A percentile compares a stretch with the other conserved stretches of the same genome.
These are phyloP conservation scores for Lichtheimia hyalospora DNA, from an alignment of 371 early-diverging fungal species.

Conservation along the genomic window DNA sequence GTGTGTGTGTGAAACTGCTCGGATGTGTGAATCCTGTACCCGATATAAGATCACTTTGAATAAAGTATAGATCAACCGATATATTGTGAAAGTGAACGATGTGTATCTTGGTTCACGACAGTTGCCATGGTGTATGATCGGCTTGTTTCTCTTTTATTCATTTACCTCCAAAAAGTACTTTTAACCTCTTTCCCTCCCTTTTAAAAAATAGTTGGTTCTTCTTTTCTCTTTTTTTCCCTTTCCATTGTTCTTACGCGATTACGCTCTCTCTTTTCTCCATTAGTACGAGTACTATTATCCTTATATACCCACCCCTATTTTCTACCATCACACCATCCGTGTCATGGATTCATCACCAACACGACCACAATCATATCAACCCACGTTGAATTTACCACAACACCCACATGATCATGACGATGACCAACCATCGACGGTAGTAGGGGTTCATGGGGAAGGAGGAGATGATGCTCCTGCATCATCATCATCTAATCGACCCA, in stretches of 20 bases:
- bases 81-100: too few species aligned
- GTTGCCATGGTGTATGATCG: too few species aligned
- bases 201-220: too few species aligned
- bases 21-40: too few species aligned
- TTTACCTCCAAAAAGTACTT: neutral
- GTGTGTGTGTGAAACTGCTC: too few species aligned
- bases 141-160: neutral
- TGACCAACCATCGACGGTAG: constrained; percentile 2
- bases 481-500: constrained; percentile 8
- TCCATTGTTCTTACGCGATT: neutral
- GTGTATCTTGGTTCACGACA: too few species aligned
- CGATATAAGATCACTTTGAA: too few species aligned
- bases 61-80: too few species aligned
- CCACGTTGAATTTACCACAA: neutral
- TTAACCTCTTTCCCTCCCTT: constrained; percentile 1
- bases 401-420: neutral
- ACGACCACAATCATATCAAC: constrained; percentile 1
- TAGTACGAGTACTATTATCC: too few species aligned
- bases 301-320: too few species aligned
- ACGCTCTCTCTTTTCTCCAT: neutral
- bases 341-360: neutral
- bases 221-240: neutral
- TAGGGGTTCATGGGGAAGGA: neutral
- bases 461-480: neutral
- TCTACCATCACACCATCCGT: neutral